A percentile compares a stretch with the other conserved stretches of the same genome.
These are phyloP conservation scores for Oryza brachyantha DNA, from an alignment of 176 grass and related monocot genomes.

Conservation along the genomic window DNA sequence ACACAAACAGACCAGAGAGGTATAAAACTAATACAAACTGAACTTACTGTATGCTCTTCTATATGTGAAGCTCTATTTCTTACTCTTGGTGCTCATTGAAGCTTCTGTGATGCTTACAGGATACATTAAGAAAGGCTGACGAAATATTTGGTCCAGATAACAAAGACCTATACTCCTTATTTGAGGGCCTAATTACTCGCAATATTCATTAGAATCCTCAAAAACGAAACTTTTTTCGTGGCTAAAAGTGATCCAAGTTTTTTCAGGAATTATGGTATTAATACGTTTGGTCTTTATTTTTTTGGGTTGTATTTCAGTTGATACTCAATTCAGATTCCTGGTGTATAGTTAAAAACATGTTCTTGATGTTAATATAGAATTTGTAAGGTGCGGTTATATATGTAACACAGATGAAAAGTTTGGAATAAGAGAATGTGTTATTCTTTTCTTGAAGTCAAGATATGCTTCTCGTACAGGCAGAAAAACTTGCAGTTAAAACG, in stretches of 20 bases:
- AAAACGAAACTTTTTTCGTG: neutral
- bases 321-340: slow-evolving; percentile 10
- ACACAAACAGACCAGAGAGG: slow-evolving; percentile 91
- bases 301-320: slow-evolving; percentile 4
- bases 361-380: slow-evolving; percentile 23
- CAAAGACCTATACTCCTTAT: slow-evolving; percentile 83
- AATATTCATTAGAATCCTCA: slow-evolving; percentile 45
- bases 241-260: slow-evolving; percentile 9
- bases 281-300: neutral
- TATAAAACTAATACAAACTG: slow-evolving; percentile 32
- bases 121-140: slow-evolving; percentile 82
- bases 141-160: slow-evolving; percentile 89
- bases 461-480: neutral
- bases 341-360: slow-evolving; percentile 14
- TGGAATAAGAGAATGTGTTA: slow-evolving; percentile 2
- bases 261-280: slow-evolving; percentile 28
- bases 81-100: slow-evolving; percentile 8
- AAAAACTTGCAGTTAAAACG: neutral
- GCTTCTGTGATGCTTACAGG: slow-evolving; percentile 49
- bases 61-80: neutral
- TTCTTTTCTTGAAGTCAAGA: neutral
- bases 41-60: slow-evolving; percentile 3
- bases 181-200: slow-evolving; percentile 87
- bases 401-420: neutral
- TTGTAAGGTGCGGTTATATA: slow-evolving; percentile 30